Evolutionary conservation across 164 flowering plant genomes (phyloP).

Genomic region (Buxus sempervirens): DNA sequence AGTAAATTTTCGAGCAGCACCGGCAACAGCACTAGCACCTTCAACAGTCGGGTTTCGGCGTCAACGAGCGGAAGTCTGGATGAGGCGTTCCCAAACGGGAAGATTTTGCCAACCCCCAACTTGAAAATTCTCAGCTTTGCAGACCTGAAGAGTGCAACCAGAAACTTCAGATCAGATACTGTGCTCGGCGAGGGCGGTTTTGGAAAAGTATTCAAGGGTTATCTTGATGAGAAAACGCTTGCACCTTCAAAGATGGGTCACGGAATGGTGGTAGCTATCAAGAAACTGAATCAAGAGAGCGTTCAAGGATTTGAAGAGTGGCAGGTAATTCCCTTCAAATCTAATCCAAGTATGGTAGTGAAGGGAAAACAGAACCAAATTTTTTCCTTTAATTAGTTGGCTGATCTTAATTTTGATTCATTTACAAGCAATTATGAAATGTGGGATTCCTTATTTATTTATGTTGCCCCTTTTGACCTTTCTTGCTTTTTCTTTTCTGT

Average conservation of each 20-base stretch:
- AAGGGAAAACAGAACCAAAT: no score
- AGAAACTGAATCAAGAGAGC: constrained; percentile 63
- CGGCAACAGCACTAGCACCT: constrained; percentile 13
- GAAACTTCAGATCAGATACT: constrained; percentile 48
- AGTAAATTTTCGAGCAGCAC: constrained; percentile 20
- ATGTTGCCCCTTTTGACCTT: not conserved
- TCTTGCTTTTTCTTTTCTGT: not conserved
- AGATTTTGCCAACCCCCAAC: constrained; percentile 41
- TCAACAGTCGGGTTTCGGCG: constrained; percentile 28
- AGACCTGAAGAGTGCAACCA: constrained; percentile 52
- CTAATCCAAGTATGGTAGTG: not conserved
- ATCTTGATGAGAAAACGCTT: constrained; percentile 57
- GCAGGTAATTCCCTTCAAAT: constrained; percentile 39
- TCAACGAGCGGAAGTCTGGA: constrained; percentile 27
- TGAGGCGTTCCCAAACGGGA: constrained; percentile 34
- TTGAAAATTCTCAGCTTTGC: constrained; percentile 50
- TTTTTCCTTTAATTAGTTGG: not conserved
- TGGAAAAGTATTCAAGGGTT: constrained; percentile 68
- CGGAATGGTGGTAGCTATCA: constrained; percentile 62
- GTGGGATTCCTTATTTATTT: not conserved
- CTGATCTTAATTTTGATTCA: not conserved
- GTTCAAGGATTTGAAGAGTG: constrained; percentile 66
- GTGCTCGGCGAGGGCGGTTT: constrained; percentile 77
- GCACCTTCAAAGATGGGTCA: constrained; percentile 30
- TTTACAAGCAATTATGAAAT: no score